Percentiles rank a stretch among this genome's conserved stretches.
phyloP scores from a whole-genome alignment of 306 rosid species.

The Datisca glomerata region DNA sequence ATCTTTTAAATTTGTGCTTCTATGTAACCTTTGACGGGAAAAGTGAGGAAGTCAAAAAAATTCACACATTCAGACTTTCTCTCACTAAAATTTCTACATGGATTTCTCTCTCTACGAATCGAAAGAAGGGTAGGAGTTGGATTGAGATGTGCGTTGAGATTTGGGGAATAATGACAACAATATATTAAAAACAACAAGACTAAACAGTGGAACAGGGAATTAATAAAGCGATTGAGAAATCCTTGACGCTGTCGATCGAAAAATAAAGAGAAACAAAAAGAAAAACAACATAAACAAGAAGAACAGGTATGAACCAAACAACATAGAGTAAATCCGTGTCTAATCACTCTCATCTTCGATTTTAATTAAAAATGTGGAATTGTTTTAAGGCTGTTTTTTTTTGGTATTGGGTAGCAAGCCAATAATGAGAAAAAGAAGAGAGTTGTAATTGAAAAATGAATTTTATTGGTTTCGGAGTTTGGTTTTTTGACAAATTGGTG shows the following conservation, averaged over 20 bases:
- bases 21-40: too few species aligned
- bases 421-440: background rate
- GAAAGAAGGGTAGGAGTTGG: background rate
- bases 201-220: background rate
- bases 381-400: background rate
- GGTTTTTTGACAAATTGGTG: background rate
- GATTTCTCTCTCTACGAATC: background rate
- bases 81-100: too few species aligned
- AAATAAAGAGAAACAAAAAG: background rate
- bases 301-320: background rate
- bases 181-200: background rate
- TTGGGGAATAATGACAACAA: background rate
- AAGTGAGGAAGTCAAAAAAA: too few species aligned
- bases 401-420: background rate
- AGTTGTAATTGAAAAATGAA: background rate
- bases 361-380: background rate
- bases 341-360: background rate
- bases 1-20: too few species aligned
- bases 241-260: background rate
- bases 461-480: background rate
- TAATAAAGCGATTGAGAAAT: background rate
- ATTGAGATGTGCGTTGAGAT: background rate
- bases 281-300: background rate
- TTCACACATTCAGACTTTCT: too few species aligned
- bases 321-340: background rate